Conservation (phyloP, 805 yeast genomes). For the Tetrapisispora namnaoensis region DNA sequence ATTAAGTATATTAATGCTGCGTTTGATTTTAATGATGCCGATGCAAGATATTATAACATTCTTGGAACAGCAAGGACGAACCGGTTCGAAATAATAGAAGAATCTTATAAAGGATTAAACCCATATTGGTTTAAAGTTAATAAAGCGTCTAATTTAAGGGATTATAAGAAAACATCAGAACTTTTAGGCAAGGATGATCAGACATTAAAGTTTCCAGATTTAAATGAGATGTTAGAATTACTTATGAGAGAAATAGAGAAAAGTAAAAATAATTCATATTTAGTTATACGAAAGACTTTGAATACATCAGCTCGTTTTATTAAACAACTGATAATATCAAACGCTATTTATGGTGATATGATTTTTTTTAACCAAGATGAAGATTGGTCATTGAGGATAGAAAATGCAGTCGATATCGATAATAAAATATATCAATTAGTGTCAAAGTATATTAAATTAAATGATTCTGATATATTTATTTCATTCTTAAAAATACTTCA, state of each 20-base stretch:
- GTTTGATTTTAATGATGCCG: slow-evolving; percentile 56
- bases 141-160: slow-evolving; percentile 36
- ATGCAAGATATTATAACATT: slow-evolving; percentile 58
- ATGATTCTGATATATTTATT: slow-evolving; percentile 14
- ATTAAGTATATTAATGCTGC: slow-evolving; percentile 55
- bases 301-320: slow-evolving; percentile 42
- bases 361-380: slow-evolving; percentile 60
- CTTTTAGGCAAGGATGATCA: slow-evolving; percentile 32
- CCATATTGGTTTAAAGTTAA: slow-evolving; percentile 68
- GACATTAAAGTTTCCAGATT: slow-evolving; percentile 44
- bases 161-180: slow-evolving; percentile 36
- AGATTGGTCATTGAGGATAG: slow-evolving; percentile 62
- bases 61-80: slow-evolving; percentile 50
- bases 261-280: slow-evolving; percentile 14
- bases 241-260: slow-evolving; percentile 24
- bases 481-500: slow-evolving; percentile 30
- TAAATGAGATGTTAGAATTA: slow-evolving; percentile 31
- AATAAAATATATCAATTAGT: slow-evolving; percentile 32
- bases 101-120: slow-evolving; percentile 67
- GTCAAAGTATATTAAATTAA: slow-evolving; percentile 6
- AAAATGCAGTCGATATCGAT: slow-evolving; percentile 60
- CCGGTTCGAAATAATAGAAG: slow-evolving; percentile 68
- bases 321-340: slow-evolving; percentile 53
- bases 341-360: slow-evolving; percentile 40
- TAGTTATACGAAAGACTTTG: slow-evolving; percentile 29